These are phyloP conservation scores for Mariannaea elegans DNA, from an alignment of 2,329 filamentous ascomycete species.

Conservation along the genomic window DNA sequence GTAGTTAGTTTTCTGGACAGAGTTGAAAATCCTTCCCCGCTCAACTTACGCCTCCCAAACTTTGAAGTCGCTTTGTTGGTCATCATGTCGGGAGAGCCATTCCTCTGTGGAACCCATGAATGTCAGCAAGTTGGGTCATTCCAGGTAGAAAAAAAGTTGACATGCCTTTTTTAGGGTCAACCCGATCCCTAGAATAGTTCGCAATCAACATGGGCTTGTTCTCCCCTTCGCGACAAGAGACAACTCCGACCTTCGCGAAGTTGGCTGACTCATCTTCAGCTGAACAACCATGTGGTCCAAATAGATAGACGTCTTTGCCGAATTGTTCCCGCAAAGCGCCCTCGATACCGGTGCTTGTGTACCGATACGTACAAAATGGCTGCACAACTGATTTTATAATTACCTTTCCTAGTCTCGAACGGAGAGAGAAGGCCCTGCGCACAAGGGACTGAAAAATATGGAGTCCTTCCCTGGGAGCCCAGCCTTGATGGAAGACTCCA, in stretches of 20 bases:
- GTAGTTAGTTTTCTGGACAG: too few species aligned
- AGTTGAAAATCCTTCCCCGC: not conserved
- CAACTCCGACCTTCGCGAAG: conserved; percentile 27
- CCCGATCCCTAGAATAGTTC: conserved; percentile 26
- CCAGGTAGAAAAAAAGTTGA: not conserved
- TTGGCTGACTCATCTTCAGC: too few species aligned
- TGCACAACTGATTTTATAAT: conserved; percentile 12
- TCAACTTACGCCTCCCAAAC: conserved; percentile 28
- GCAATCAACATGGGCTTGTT: conserved; percentile 5
- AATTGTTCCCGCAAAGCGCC: not conserved
- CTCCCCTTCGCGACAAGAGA: conserved; percentile 1
- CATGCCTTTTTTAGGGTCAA: not conserved
- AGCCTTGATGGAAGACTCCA: conserved; percentile 15
- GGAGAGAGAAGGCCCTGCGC: conserved; percentile 3
- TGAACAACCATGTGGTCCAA: too few species aligned
- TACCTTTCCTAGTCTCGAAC: too few species aligned
- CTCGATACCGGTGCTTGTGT: conserved; percentile 12
- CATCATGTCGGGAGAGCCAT: conserved; percentile 8
- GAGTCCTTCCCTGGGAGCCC: not conserved
- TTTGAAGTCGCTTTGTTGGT: conserved; percentile 10
- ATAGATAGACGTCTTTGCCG: not conserved
- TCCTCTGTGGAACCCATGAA: too few species aligned
- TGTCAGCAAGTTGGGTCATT: too few species aligned
- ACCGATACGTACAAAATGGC: conserved; percentile 19
- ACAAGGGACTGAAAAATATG: conserved; percentile 3